Evolutionary conservation across 2,329 filamentous ascomycete genomes (phyloP), one percentile per base, ranked within the genome.

Genomic region (Diaporthe sp.): DNA sequence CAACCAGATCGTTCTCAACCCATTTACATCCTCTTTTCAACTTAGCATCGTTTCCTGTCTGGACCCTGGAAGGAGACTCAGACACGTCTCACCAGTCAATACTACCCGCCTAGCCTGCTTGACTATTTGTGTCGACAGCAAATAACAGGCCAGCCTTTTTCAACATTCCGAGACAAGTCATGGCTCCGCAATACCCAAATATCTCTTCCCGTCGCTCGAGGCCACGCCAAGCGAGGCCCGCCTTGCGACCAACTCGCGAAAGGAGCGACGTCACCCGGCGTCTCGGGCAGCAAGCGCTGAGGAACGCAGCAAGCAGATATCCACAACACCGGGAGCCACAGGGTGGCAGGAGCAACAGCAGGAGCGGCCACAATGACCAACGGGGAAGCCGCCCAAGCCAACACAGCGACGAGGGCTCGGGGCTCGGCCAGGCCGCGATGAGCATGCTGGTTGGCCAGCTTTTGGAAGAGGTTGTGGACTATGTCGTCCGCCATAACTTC

Each of bases 401-500:
- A 20, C 47, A 65, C 49, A 57, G 37, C 61, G 34, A 73, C 7
- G 71, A 49, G 5, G 65, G 58, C 7, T 44, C 58, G 0, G 58
- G 71, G 37, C 42, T 55, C 10, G 71, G 58, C 20, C 57, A 65
- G 37, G 58, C 61, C 13, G 47, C 61, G 6, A 73, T 65, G 58
- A 63, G 61, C 37, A 34, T 73, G 37, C 37, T 73, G 10, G 58
- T 73, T 0, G 71, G 71, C 13, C 58, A 73, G 51, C 47, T 73
- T 2, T 37, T 73, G 8, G 71, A 73, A 15, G 71, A 73, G 17
- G 71, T 65, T 2, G 49, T 73, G 12, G 58, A 73, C 34, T 73
- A 73, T 9, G 34, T 73, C 12, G 31, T 73, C 6, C 71, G 71
- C n/a, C 71, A 65, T 25, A 73, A 73, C 37, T 73, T 73, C 58